These are phyloP conservation scores for Ligustrum vulgare DNA, from an alignment of 257 asterid species.

Conservation along the genomic window DNA sequence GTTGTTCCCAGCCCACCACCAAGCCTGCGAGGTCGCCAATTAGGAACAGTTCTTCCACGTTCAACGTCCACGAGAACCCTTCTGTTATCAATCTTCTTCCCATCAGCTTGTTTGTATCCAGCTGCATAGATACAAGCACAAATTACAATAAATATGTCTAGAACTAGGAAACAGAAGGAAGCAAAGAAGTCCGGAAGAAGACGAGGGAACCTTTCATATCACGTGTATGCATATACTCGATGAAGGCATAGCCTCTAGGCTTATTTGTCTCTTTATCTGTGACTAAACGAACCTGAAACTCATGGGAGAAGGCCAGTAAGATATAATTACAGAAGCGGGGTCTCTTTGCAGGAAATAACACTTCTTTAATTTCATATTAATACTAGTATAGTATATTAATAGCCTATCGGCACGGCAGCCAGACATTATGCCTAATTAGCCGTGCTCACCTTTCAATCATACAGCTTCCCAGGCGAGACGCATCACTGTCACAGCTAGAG, in stretches of 20 bases:
- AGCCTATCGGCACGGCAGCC: slow-evolving; percentile 96
- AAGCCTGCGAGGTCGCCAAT: slow-evolving; percentile 99
- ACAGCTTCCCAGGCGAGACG: slow-evolving; percentile 73
- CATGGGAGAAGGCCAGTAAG: slow-evolving; percentile 25
- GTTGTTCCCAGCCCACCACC: slow-evolving; percentile 99
- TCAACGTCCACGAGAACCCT: slow-evolving; percentile 66
- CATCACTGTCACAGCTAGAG: slow-evolving; percentile 94
- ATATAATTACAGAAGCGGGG: slow-evolving; percentile 17
- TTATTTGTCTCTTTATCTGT: slow-evolving; percentile 43
- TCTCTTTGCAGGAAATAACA: slow-evolving; percentile 12
- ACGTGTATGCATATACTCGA: slow-evolving; percentile 53
- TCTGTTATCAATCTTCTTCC: slow-evolving; percentile 56
- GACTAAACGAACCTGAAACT: slow-evolving; percentile 52
- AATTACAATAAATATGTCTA: slow-evolving; percentile 7
- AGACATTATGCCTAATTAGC: slow-evolving; percentile 74
- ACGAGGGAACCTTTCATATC: slow-evolving; percentile 49
- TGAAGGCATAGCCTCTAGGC: slow-evolving; percentile 58
- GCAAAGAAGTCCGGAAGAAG: neutral
- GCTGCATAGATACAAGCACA: slow-evolving; percentile 29
- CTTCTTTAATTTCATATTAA: slow-evolving; percentile 17
- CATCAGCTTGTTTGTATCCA: slow-evolving; percentile 64
- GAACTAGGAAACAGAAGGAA: neutral
- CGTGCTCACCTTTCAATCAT: slow-evolving; percentile 59
- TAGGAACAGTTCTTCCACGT: slow-evolving; percentile 96
- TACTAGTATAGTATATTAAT: slow-evolving; percentile 34